phyloP scores from a whole-genome alignment of 805 yeast genomes.

The Kodamaea jinghongensis region DNA sequence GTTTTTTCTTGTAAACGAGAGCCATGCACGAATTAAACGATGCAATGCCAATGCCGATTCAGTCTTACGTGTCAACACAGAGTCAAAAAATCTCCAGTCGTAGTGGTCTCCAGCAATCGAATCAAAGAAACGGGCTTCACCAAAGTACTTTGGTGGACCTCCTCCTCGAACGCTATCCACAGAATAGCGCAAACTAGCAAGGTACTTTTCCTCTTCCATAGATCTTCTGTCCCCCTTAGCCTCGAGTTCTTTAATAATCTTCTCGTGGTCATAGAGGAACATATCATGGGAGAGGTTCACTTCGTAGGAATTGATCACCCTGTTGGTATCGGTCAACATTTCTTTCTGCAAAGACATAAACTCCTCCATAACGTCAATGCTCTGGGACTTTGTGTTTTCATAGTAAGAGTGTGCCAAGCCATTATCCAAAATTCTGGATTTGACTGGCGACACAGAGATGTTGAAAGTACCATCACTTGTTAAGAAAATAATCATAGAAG shows the following conservation, averaged over 20 bases:
- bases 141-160: constrained; percentile 40
- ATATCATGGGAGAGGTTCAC: constrained; percentile 25
- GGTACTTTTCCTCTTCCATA: constrained; percentile 25
- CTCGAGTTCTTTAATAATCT: constrained; percentile 17
- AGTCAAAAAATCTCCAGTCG: constrained; percentile 28
- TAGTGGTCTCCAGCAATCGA: constrained; percentile 25
- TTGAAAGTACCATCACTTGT: constrained; percentile 35
- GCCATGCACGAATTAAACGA: constrained; percentile 23
- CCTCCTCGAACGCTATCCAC: constrained; percentile 23
- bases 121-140: constrained; percentile 29
- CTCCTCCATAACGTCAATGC: constrained; percentile 20
- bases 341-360: constrained; percentile 18
- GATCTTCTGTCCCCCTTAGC: constrained; percentile 13
- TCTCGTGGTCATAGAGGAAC: constrained; percentile 23
- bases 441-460: constrained; percentile 16
- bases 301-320: constrained; percentile 26
- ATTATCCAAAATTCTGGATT: constrained; percentile 19
- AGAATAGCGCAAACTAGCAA: constrained; percentile 33
- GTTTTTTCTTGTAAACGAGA: constrained; percentile 24
- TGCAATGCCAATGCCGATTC: constrained; percentile 22
- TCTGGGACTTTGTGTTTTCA: constrained; percentile 3
- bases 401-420: constrained; percentile 23
- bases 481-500: constrained; percentile 21
- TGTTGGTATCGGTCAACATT: constrained; percentile 18
- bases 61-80: constrained; percentile 16